Percentiles rank a stretch among this genome's conserved stretches.
These are phyloP conservation scores for Cladophialophora psammophila DNA, from an alignment of 2,329 filamentous ascomycete genomes.

Conservation along the genomic window DNA sequence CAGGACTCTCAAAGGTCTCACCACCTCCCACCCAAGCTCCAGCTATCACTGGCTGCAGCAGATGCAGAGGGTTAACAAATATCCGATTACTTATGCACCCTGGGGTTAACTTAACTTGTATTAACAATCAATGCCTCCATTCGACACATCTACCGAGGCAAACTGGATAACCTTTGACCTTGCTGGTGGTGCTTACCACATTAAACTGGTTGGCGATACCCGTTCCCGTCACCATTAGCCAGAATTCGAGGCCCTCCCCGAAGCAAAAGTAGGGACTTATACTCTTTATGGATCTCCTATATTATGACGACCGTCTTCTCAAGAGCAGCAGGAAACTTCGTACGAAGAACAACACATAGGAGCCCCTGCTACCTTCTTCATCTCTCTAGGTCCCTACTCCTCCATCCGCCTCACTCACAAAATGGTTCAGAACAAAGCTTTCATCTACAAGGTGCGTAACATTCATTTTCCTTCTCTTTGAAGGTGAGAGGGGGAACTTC, in stretches of 20 bases:
- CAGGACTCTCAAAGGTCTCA: background rate
- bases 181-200: background rate
- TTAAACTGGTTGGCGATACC: background rate
- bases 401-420: constrained; percentile 3
- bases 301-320: constrained; percentile 10
- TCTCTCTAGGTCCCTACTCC: background rate
- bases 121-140: background rate
- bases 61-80: background rate
- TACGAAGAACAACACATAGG: background rate
- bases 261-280: background rate
- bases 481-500: too few relatives aligned
- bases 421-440: constrained; percentile 68
- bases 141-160: background rate
- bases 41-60: background rate
- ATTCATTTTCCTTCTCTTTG: background rate
- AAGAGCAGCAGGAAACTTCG: background rate
- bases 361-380: background rate
- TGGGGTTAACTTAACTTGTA: background rate
- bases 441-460: constrained; percentile 68
- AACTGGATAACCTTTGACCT: background rate
- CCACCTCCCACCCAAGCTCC: background rate
- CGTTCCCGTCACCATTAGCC: background rate
- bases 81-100: constrained; percentile 1
- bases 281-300: constrained; percentile 7
- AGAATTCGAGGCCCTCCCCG: background rate